These are phyloP conservation scores for Rosa rugosa DNA, from an alignment of 306 rosid genomes.

Conservation along the genomic window DNA sequence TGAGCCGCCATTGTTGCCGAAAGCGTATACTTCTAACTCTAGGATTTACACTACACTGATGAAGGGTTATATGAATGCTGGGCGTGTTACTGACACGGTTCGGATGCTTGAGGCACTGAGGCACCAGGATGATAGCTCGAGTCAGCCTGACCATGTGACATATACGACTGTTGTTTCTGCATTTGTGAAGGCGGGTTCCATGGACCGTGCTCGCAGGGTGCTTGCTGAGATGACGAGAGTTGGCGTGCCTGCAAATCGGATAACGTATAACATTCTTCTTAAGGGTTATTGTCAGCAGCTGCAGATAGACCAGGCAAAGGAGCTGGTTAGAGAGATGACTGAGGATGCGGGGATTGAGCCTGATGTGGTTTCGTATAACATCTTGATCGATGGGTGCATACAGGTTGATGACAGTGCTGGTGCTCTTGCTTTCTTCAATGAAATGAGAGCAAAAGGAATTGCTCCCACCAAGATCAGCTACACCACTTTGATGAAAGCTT, in stretches of 20 bases:
- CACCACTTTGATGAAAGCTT: slow-evolving; percentile 94
- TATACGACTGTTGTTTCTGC: slow-evolving; percentile 92
- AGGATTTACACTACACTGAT: slow-evolving; percentile 86
- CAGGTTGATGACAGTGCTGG: slow-evolving; percentile 87
- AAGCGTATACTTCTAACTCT: slow-evolving; percentile 58
- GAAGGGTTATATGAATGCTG: slow-evolving; percentile 92
- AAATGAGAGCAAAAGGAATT: slow-evolving; percentile 84
- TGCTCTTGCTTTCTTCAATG: slow-evolving; percentile 84
- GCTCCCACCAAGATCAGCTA: slow-evolving; percentile 96
- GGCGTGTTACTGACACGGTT: slow-evolving; percentile 77
- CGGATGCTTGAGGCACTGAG: slow-evolving; percentile 91
- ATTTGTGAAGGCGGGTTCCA: slow-evolving; percentile 70
- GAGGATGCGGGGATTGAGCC: slow-evolving; percentile 73
- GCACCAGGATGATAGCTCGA: slow-evolving; percentile 56
- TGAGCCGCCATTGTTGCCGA: slow-evolving; percentile 65
- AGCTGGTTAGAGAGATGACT: slow-evolving; percentile 76
- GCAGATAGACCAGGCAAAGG: slow-evolving; percentile 71
- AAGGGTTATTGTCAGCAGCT: slow-evolving; percentile 86
- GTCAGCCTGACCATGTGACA: slow-evolving; percentile 93
- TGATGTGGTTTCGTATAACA: slow-evolving; percentile 89
- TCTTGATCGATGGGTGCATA: slow-evolving; percentile 84
- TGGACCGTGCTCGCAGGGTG: slow-evolving; percentile 87
- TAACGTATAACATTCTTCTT: slow-evolving; percentile 85
- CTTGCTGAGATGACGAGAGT: slow-evolving; percentile 88
- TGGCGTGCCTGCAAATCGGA: slow-evolving; percentile 66